Conservation (phyloP, 2,329 filamentous ascomycete genomes). For the Penicillium aurantiogriseum region DNA sequence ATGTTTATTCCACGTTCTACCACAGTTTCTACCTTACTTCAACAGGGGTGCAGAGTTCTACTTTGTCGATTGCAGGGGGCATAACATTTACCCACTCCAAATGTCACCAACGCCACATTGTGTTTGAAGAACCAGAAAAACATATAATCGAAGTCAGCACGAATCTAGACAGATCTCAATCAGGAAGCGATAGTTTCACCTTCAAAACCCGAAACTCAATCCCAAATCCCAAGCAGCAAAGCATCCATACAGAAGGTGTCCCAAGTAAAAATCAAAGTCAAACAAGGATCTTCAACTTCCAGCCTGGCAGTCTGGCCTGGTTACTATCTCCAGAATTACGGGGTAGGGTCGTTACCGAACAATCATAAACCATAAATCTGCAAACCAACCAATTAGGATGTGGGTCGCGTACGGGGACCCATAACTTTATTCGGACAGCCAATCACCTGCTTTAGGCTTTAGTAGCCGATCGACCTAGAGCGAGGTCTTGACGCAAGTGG, state of each 20-base stretch:
- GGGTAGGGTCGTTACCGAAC: neutral
- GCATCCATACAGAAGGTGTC: neutral
- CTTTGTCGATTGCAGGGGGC: neutral
- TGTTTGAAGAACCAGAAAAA: too few relatives aligned
- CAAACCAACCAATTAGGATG: neutral
- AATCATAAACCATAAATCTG: neutral
- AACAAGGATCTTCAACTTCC: neutral
- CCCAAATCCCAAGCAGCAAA: neutral
- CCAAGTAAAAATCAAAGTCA: neutral
- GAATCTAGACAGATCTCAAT: neutral
- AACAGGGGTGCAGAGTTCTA: neutral
- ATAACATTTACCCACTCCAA: neutral
- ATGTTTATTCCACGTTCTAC: neutral
- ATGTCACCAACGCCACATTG: neutral
- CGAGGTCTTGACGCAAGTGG: slow-evolving; percentile 20
- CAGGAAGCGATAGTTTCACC: neutral
- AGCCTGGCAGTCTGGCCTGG: neutral
- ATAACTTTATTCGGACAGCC: neutral
- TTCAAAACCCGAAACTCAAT: neutral
- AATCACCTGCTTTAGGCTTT: neutral
- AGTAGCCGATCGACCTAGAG: neutral
- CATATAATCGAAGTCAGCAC: neutral
- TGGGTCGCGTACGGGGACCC: too few relatives aligned
- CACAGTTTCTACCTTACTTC: neutral
- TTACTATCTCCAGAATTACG: neutral